Evolutionary conservation across 768 basidiomycete species (phyloP).

Genomic region (Mycena albidolilacea): DNA sequence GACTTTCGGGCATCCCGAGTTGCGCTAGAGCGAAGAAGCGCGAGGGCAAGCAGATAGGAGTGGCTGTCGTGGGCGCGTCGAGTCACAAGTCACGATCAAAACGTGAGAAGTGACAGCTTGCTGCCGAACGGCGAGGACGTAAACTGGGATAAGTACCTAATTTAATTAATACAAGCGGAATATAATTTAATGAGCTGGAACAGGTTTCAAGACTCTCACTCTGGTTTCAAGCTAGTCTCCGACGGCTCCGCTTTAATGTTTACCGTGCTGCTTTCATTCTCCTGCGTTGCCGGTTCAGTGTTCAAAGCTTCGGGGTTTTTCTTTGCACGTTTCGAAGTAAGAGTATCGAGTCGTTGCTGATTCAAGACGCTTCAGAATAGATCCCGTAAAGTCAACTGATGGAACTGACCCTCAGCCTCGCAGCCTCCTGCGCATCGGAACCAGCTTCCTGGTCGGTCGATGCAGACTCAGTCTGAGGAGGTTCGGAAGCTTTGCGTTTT

Average conservation of each 20-base stretch:
- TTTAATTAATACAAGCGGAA: not conserved
- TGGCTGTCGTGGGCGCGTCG: conserved; percentile 8
- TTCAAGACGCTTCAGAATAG: not conserved
- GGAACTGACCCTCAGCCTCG: conserved; percentile 20
- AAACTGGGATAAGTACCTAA: not conserved
- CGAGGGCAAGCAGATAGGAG: conserved; percentile 11
- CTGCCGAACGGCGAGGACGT: not conserved
- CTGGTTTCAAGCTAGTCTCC: not conserved
- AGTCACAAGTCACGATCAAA: conserved; percentile 14
- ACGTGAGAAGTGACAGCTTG: not conserved
- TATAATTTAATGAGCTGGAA: not conserved
- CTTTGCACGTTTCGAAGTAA: conserved; percentile 21
- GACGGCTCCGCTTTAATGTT: conserved; percentile 18
- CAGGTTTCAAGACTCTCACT: not conserved
- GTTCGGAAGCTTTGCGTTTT: conserved; percentile 33
- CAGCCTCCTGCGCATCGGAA: conserved; percentile 20
- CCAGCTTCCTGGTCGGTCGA: conserved; percentile 1
- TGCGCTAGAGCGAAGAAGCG: not conserved
- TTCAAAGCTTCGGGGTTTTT: not conserved
- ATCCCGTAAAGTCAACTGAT: not conserved
- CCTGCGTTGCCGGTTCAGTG: not conserved
- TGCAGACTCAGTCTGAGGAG: conserved; percentile 14
- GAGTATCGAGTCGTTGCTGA: conserved; percentile 17
- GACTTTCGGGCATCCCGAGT: not conserved
- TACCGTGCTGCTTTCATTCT: not conserved